Conservation (phyloP, 2,329 filamentous ascomycete genomes). For the Cytospora mali region DNA sequence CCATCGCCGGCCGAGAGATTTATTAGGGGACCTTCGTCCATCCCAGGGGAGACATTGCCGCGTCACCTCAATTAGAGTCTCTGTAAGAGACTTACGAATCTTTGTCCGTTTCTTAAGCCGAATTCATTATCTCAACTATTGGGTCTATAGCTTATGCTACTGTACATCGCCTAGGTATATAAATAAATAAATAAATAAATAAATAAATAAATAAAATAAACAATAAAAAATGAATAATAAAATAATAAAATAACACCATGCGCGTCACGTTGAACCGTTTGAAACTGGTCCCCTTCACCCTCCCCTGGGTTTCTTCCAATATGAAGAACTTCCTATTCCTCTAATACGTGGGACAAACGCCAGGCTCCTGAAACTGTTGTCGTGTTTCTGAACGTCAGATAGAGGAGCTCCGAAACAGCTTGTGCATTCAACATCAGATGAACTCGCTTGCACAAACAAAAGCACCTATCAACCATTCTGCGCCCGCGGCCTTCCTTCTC, state of each 20-base stretch:
- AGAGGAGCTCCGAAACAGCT: too few relatives aligned
- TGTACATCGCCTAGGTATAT: too few relatives aligned
- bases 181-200: too few relatives aligned
- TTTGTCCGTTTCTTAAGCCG: background rate
- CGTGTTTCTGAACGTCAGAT: slow-evolving; percentile 16
- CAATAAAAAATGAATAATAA: too few relatives aligned
- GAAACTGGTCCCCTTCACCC: too few relatives aligned
- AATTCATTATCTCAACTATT: too few relatives aligned
- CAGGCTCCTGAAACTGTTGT: slow-evolving; percentile 17
- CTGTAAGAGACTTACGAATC: background rate
- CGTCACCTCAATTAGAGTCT: background rate
- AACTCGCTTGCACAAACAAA: background rate
- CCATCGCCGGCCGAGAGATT: slow-evolving; percentile 10
- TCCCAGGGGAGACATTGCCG: background rate
- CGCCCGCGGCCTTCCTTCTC: background rate
- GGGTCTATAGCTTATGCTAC: too few relatives aligned
- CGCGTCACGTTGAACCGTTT: slow-evolving; percentile 6
- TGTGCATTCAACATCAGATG: background rate
- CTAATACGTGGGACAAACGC: slow-evolving; percentile 1
- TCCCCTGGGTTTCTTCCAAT: background rate
- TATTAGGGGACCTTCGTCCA: background rate
- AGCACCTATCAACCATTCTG: background rate
- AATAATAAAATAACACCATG: too few relatives aligned
- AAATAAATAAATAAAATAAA: too few relatives aligned
- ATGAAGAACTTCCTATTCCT: background rate